Base-by-base conservation (phyloP, 1,284 basidiomycete genomes). In the Microbotryum violaceum region DNA sequence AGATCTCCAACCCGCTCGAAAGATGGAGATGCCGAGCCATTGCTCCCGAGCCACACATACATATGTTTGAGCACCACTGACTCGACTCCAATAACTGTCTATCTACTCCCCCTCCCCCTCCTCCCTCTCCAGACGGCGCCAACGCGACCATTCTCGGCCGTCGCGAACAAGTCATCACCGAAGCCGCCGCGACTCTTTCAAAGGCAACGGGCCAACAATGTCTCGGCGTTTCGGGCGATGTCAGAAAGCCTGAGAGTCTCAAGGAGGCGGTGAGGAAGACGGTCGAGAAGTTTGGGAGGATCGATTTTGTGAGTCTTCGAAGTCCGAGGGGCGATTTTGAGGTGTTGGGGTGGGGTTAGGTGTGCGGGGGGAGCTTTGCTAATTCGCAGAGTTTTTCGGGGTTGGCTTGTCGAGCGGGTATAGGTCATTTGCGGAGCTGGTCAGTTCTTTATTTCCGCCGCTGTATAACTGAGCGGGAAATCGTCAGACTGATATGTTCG, bases 171-270 rank as follows among this genome's bases (percentile, higher is more conserved):
- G 85, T 89, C 23, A 81, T 94, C 56, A 81, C 78, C 1, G 77
- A 84, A 61, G 79, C 89, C 5, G 88, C 93, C 0, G 78, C 83
- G 51, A 83, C 86, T 61, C 82, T 97, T 29, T 82, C 85, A 20
- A 78, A 80, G 44, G 77, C 79, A 1, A 93, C 91, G 0, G 87
- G 89, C 0, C 76, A 77, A 44, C 78, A 77, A 54, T 97, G 92
- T 71, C 72, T 97, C 20, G 79, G 89, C 6, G 79, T 82, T 16
- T 82, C 87, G 60, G 91, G 83, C 0, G 94, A 97, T 72, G 94
- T 97, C 16, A 81, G 93, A 54, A 79, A 88, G 50, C 83, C 87
- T 1, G 81, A 84, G 45, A 80, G 85, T 46, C 75, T 98, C 53
- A 80, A 83, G 67, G 82, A 81, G 9, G 93, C 93, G 4, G 92